Evolutionary conservation across 2,329 filamentous ascomycete genomes (phyloP), one percentile per base, ranked within the genome.

Genomic region (Phaeomoniella chlamydospora): DNA sequence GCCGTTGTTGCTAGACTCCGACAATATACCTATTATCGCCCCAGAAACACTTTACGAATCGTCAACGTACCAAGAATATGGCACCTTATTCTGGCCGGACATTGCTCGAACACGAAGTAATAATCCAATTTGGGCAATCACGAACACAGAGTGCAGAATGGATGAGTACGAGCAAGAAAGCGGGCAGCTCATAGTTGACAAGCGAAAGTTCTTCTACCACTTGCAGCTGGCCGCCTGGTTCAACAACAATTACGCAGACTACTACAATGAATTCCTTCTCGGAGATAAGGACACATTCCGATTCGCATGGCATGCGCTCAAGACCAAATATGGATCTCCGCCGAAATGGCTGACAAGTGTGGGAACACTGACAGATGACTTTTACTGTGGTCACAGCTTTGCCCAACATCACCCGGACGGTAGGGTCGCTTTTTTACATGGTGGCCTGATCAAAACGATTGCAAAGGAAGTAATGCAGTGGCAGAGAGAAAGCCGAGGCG

Each of bases 261-360:
- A 43, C 33, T 56, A 52, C 42, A 45, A 48, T 30, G 39, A 45
- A 12, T 43, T 54, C 29, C 40, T 57, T n/a, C 47, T 56, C 3
- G 55, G 55, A 15, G 55, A 58, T 44, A 58, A 58, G 39, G 55
- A 58, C 43, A 49, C 47, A 11, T 56, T 52, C 36, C 45, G 53
- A 15, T 54, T 54, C 39, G 50, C 53, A 4, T 55, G 53, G 53
- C 49, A 55, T 35, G 53, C 53, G 12, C 45, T 56, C 15, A 50
- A 49, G 39, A 56, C 52, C 3, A 33, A 43, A 31, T 55, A 48
- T 36, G 53, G 53, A 11, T 38, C 33, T 26, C 53, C 53, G 9
- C 38, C 37, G 9, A 48, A 47, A 37, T 54, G 50, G 49, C 43
- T 55, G 13, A 49, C 52, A 15, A 48, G 44, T 30, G 45, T 55